Base-by-base conservation (phyloP, 495 filamentous ascomycete species). In the Lasiosphaeris hirsuta region DNA sequence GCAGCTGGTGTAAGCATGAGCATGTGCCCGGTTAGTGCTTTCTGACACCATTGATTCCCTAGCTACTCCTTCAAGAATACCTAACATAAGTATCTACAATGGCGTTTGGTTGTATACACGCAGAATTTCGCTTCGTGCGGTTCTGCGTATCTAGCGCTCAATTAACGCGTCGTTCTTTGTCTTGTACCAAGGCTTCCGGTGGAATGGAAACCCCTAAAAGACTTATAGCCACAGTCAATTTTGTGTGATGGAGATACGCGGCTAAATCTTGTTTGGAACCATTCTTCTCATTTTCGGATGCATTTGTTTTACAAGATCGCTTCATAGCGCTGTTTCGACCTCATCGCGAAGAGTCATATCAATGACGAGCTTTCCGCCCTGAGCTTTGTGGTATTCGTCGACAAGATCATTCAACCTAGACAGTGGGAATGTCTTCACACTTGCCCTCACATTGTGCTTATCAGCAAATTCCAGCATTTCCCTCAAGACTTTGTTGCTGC, bases 351-450 rank as follows among this genome's bases (percentile, higher is more conserved):
- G 48, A 30, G 44, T 6, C 71, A 77, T 69, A 59, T 77, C 74
- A 50, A 77, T 50, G 0, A 74, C 74, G 15, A 77, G 54, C 56
- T 77, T 77, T 7, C 74, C 74, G 6, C 72, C 70, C 19, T 61
- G 63, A 10, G 64, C 72, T 51, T 69, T 69, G 41, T 74, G 67
- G 61, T 78, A 77, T 40, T 70, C 73, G 10, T 63, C 63, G n/a
- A 77, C 75, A 45, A 78, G 59, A 3, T 71, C 65, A 56, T 77
- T 77, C 50, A 77, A 53, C 33, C 59, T 59, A 7, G 42, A 39
- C 19, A 77, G 50, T 7, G 69, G 51, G 55, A 67, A 78, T 0
- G 65, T 65, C 54, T 64, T 74, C n/a, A 67, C 55, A 8, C 64
- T 52, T 7, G 75, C 70, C 48, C 56, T 68, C 9, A 74, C 58